phyloP scores from a whole-genome alignment of 2,329 filamentous ascomycete species.

The Xylaria multiplex region DNA sequence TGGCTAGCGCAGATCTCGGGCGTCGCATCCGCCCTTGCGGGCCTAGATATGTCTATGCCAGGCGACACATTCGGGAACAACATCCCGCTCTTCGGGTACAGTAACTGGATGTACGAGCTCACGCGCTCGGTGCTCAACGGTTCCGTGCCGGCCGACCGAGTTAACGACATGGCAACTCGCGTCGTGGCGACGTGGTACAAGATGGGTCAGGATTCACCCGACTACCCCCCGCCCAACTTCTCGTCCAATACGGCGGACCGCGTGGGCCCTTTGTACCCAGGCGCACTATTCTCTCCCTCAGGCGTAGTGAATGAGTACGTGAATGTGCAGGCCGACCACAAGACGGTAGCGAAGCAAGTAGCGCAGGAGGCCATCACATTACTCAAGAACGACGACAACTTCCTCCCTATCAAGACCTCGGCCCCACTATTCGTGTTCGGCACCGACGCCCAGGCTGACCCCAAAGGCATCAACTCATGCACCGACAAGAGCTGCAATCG shows the following conservation, averaged over 20 bases:
- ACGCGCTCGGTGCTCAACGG: constrained; percentile 66
- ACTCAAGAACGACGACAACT: constrained; percentile 71
- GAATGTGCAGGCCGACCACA: constrained; percentile 65
- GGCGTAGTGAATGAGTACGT: constrained; percentile 77
- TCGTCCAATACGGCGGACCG: constrained; percentile 66
- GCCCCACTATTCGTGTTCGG: constrained; percentile 60
- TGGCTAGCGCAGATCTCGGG: constrained; percentile 82
- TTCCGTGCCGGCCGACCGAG: constrained; percentile 63
- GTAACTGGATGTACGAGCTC: constrained; percentile 66
- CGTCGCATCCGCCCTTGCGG: constrained; percentile 76
- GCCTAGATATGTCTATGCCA: constrained; percentile 72
- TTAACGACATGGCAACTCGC: constrained; percentile 67
- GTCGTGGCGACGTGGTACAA: constrained; percentile 69
- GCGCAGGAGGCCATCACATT: constrained; percentile 67
- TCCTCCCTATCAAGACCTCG: constrained; percentile 58
- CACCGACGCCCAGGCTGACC: constrained; percentile 61
- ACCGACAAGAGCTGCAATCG: constrained; percentile 73
- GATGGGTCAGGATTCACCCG: constrained; percentile 64
- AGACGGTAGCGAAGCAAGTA: constrained; percentile 61
- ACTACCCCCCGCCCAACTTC: constrained; percentile 67
- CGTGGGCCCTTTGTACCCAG: constrained; percentile 66
- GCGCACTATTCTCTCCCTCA: constrained; percentile 65
- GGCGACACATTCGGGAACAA: constrained; percentile 63
- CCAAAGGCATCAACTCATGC: constrained; percentile 72
- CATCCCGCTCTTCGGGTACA: constrained; percentile 62